These are phyloP conservation scores for Skeletonema grethae DNA, from an alignment of 108 stramenopile genomes.

Conservation along the genomic window DNA sequence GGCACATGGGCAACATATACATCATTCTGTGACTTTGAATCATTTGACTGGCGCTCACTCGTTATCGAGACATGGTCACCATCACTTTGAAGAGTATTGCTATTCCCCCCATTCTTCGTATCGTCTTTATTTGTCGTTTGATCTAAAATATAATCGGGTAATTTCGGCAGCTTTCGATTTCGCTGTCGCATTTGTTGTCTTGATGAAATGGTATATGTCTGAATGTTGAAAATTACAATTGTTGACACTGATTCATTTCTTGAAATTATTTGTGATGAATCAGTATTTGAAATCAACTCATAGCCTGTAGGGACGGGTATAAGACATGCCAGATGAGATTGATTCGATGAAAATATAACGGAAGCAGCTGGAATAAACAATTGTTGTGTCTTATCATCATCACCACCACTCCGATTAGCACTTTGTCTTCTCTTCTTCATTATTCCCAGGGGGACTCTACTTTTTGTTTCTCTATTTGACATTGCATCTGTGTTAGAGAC, in stretches of 20 bases:
- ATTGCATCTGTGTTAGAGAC: conserved; percentile 29
- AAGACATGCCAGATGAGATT: conserved; percentile 37
- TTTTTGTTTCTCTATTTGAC: conserved; percentile 43
- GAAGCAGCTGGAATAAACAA: conserved; percentile 26
- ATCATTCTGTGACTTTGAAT: not conserved
- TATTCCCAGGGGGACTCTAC: conserved; percentile 42
- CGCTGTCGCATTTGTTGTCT: conserved; percentile 21
- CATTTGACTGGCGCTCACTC: not conserved
- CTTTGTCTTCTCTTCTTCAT: conserved; percentile 15
- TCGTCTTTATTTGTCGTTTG: conserved; percentile 3
- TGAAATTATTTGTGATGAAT: not conserved
- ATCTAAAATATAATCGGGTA: conserved; percentile 42
- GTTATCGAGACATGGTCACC: not conserved
- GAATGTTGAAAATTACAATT: conserved; percentile 41
- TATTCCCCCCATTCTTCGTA: conserved; percentile 3
- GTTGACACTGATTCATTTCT: conserved; percentile 14
- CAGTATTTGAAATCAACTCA: conserved; percentile 13
- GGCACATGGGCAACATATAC: conserved; percentile 33
- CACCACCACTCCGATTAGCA: not conserved
- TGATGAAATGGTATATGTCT: conserved; percentile 16
- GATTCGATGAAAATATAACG: conserved; percentile 36
- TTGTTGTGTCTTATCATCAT: not conserved
- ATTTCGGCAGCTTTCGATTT: conserved; percentile 20
- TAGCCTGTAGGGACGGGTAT: conserved; percentile 30
- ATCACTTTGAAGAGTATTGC: not conserved